Conservation (phyloP, 352 stramenopile species). For the Blastocystis sp. region DNA sequence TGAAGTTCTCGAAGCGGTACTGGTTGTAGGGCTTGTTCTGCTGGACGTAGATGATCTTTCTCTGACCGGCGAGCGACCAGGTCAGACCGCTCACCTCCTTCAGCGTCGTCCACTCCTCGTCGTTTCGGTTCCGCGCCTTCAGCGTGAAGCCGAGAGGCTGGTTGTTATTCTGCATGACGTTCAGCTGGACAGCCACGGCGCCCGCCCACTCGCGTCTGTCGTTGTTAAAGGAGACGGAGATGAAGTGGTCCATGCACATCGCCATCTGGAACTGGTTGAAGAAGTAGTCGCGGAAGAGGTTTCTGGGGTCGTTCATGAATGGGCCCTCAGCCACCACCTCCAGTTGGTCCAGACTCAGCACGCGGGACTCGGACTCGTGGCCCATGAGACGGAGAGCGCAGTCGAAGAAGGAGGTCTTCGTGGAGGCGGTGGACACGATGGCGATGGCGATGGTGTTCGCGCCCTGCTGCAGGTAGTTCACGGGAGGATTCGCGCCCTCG, state of each 20-base stretch:
- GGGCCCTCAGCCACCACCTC: no score
- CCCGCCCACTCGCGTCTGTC: conserved; percentile 19
- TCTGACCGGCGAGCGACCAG: background rate
- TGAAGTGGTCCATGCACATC: background rate
- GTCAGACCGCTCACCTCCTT: background rate
- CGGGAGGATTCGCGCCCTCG: background rate
- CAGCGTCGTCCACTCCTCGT: background rate
- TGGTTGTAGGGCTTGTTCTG: conserved; percentile 24
- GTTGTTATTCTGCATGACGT: background rate
- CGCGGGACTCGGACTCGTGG: no score
- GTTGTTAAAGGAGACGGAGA: background rate
- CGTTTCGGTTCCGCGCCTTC: background rate
- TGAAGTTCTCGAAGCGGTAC: conserved; percentile 11
- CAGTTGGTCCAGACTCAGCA: no score
- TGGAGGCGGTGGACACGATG: no score
- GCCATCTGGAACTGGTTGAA: background rate
- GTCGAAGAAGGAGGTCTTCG: background rate
- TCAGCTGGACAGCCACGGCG: background rate
- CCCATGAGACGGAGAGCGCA: conserved; percentile 5
- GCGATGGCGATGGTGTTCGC: no score
- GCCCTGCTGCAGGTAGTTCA: conserved; percentile 15
- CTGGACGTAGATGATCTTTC: background rate
- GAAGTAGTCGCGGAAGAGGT: background rate
- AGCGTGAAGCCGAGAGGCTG: background rate
- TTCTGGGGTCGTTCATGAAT: background rate